A percentile compares a stretch with the other conserved stretches of the same genome.
phyloP scores from a whole-genome alignment of 2,329 filamentous ascomycete species.

The Cladosporium sp. region DNA sequence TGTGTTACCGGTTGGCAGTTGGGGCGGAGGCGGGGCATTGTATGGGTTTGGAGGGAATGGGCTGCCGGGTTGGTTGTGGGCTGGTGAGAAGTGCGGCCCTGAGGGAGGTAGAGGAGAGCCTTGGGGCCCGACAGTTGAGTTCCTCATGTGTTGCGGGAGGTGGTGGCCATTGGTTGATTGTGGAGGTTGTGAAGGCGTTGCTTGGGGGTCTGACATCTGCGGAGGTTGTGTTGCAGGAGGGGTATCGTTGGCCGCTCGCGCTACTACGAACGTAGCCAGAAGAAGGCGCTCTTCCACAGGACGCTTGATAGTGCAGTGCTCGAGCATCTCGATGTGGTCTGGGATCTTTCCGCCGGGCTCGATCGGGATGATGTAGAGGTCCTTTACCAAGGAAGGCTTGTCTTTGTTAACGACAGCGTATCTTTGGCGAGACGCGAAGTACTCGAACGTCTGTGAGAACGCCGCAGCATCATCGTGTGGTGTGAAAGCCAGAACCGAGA shows the following conservation, averaged over 20 bases:
- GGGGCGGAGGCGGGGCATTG: conserved; percentile 41
- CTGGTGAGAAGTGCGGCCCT: conserved; percentile 24
- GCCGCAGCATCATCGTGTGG: conserved; percentile 62
- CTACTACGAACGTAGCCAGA: conserved; percentile 81
- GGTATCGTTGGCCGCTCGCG: conserved; percentile 49
- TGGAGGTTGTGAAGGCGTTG: conserved; percentile 24
- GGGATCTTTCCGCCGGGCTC: conserved; percentile 71
- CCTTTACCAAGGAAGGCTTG: conserved; percentile 66
- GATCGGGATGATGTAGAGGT: conserved; percentile 89
- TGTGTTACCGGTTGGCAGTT: conserved; percentile 44
- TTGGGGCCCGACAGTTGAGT: conserved; percentile 25
- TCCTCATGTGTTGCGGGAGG: conserved; percentile 30
- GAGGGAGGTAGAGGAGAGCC: conserved; percentile 14
- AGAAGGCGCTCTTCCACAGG: conserved; percentile 74
- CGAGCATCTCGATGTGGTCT: conserved; percentile 85
- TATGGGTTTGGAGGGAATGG: conserved; percentile 14
- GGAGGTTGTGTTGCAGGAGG: conserved; percentile 19
- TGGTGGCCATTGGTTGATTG: conserved; percentile 25
- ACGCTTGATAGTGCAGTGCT: conserved; percentile 76
- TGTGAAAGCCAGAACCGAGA: conserved; percentile 75
- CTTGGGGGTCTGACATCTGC: not conserved
- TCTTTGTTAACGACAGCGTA: conserved; percentile 83
- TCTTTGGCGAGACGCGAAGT: conserved; percentile 78
- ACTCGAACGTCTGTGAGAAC: conserved; percentile 80
- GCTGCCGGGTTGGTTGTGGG: conserved; percentile 29